Evolutionary conservation across 2,329 filamentous ascomycete species (phyloP).

Genomic region (Pyrenochaeta sp.): DNA sequence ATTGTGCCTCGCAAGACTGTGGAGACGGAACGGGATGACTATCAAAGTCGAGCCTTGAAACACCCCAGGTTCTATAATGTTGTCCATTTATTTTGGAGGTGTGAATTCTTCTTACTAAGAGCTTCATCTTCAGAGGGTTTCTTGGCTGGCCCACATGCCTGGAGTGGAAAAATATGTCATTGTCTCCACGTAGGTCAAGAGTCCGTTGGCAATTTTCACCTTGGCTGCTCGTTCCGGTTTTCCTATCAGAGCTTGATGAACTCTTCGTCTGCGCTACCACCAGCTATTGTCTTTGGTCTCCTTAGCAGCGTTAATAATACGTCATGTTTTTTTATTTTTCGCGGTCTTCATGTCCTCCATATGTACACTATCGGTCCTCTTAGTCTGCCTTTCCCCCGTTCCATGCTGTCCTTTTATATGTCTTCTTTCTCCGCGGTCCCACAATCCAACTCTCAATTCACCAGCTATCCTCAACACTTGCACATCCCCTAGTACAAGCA

Average conservation of each 20-base stretch:
- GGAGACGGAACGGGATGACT: slow-evolving; percentile 35
- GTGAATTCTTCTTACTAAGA: neutral
- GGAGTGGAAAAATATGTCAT: slow-evolving; percentile 24
- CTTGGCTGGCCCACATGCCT: slow-evolving; percentile 23
- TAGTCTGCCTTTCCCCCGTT: slow-evolving; percentile 3
- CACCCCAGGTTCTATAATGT: neutral
- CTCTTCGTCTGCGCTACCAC: slow-evolving; percentile 12
- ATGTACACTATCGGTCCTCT: neutral
- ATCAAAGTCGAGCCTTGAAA: neutral
- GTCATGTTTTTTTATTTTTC: too few species aligned
- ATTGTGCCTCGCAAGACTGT: neutral
- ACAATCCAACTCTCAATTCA: neutral
- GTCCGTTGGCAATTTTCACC: slow-evolving; percentile 7
- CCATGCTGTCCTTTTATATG: slow-evolving; percentile 1
- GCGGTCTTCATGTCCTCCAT: too few species aligned
- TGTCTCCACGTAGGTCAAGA: slow-evolving; percentile 23
- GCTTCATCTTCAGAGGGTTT: slow-evolving; percentile 10
- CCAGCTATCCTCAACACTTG: neutral
- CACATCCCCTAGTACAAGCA: neutral
- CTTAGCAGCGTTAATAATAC: too few species aligned
- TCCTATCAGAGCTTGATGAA: slow-evolving; percentile 6
- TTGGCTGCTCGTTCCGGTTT: slow-evolving; percentile 18
- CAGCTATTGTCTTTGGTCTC: neutral
- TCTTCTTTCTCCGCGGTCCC: neutral
- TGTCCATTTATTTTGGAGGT: too few species aligned